phyloP scores from a whole-genome alignment of 164 flowering plant species.

The Annona squamosa region DNA sequence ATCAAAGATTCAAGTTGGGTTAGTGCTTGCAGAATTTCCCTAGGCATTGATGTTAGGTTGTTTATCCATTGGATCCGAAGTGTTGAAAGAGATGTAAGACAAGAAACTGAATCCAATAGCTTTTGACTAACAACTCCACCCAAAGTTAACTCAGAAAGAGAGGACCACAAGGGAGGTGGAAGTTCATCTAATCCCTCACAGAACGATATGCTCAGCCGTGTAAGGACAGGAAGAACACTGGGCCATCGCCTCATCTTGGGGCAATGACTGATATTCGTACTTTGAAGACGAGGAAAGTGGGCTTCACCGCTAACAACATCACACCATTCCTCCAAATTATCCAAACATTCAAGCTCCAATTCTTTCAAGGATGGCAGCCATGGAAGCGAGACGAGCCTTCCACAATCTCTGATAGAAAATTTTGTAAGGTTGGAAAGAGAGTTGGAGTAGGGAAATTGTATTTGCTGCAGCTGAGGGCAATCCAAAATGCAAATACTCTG shows the following conservation, averaged over 20 bases:
- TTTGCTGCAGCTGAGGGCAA: too few relatives aligned
- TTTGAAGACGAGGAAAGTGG: constrained; percentile 1
- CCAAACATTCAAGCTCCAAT: background rate
- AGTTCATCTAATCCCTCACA: background rate
- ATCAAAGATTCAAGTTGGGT: constrained; percentile 2
- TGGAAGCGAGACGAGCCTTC: background rate
- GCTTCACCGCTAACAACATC: background rate
- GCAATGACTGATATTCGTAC: background rate
- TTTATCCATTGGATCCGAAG: constrained; percentile 1
- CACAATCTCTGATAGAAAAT: too few relatives aligned
- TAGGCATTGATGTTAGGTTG: background rate
- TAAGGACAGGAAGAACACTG: background rate
- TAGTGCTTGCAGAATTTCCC: constrained; percentile 1
- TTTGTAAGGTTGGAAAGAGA: too few relatives aligned
- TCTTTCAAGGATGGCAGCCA: background rate
- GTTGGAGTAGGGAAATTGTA: too few relatives aligned
- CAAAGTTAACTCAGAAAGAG: constrained; percentile 1
- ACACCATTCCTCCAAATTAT: constrained; percentile 3
- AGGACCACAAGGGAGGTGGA: constrained; percentile 3
- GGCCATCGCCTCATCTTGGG: constrained; percentile 1
- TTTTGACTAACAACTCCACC: background rate
- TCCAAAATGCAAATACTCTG: too few relatives aligned
- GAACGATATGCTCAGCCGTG: background rate
- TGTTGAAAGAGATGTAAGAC: constrained; percentile 3
- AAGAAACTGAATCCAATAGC: background rate